Evolutionary conservation across 2,329 filamentous ascomycete species (phyloP), one percentile per base, ranked within the genome.

Genomic region (Ilyonectria mors-panacis): DNA sequence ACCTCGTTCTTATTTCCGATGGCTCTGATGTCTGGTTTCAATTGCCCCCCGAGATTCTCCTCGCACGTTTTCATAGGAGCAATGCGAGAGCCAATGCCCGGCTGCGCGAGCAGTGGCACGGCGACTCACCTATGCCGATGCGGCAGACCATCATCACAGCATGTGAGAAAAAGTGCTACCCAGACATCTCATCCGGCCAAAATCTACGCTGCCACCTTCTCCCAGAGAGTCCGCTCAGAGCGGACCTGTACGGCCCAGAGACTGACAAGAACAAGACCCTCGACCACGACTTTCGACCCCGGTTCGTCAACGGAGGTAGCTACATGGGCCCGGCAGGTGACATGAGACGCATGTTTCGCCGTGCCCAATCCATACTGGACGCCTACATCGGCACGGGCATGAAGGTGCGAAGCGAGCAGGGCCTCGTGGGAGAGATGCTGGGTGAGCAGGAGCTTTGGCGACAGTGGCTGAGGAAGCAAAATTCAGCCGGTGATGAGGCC

Each of bases 231-330:
- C 64, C 72, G 0, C 42, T 65, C 2, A 63, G 72, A 0, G n/a
- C 63, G 15, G 73, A 75, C 6, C 51, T 75, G 0, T 76, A 73
- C 30, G 72, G 73, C 2, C 21, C 42, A 0, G 53, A 60, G 0
- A 76, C 73, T 1, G 72, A 76, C 10, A 58, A 21, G 6, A 55
- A 28, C 30, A 10, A 6, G 6, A 4, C 37, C 0, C 59, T 33
- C 13, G 54, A 68, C 17, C 50, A 15, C 21, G 19, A 21, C 9
- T 15, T 68, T 0, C 70, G 77, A 3, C 74, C 73, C 0, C 67
- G 68, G 2, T 79, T 62, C 44, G 63, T 76, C 17, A 79, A 78
- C 39, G 75, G 74, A 21, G 78, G 77, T 1, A 70, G 59, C 19
- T 67, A 78, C 54, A 73, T 78, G 1, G 77, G 76, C 5, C 68